Evolutionary conservation across 805 yeast genomes (phyloP), one percentile per base, ranked within the genome.

Genomic region (Teunomyces pallodes): DNA sequence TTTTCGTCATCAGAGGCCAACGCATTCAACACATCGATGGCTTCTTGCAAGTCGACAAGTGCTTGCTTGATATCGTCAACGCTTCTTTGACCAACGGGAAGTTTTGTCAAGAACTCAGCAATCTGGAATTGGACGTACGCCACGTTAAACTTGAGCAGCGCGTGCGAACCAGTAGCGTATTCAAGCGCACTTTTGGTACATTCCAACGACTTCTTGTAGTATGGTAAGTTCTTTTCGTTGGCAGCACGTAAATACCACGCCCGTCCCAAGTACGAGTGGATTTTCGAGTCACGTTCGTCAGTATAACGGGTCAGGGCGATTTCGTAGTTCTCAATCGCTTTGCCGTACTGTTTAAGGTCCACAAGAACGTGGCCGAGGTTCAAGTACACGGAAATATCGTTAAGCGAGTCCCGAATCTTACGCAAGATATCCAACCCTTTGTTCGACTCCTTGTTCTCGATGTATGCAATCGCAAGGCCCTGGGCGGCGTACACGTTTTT

Each of bases 401-500:
- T 86, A 54, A 91, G 74, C 4, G 97, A 86, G 59, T 94, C 99
- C 61, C 97, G 81, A 46, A 91, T 83, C 57, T 91, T 90, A 65
- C 95, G 80, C 60, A 94, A 83, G 40, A 91, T 84, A 55, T 89
- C 96, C 59, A 91, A 75, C 0, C 98, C 96, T 51, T 84, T 76
- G 24, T 81, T 83, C 30, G 81, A 70, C 56, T 87, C 84, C 55
- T 84, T 84, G 59, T 84, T 85, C 59, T 92, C 97, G 9, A 96
- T 95, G 65, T 90, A 87, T 4, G 90, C 82, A 47, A 94, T 90
- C 1, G 97, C 98, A 52, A 94, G 77, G 47, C 99, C 99, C 67
- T 94, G 99, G 1, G 99, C 98, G 4, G 99, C 99, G 70, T 85
- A 94, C 1, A 91, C 92, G 62, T 92, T 89, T 55, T 79, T 75